phyloP scores from a whole-genome alignment of 331 rosid genomes.

The Rosa hybrid region DNA sequence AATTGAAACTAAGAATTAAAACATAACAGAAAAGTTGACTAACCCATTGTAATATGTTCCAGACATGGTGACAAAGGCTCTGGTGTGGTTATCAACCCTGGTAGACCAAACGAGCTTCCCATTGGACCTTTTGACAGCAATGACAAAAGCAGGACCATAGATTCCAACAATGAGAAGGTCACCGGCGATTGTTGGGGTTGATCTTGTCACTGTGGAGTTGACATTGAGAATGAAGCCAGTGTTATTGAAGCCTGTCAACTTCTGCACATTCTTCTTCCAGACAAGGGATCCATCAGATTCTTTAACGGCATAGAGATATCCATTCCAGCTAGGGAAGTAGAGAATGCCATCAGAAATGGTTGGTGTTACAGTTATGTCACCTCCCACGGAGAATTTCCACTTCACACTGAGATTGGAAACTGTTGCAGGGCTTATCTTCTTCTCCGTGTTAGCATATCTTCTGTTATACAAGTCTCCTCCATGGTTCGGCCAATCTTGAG shows the following conservation, averaged over 20 bases:
- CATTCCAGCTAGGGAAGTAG: slow-evolving; percentile 73
- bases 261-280: slow-evolving; percentile 51
- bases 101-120: slow-evolving; percentile 57
- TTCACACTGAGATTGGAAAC: slow-evolving; percentile 40
- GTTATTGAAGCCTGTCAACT: slow-evolving; percentile 41
- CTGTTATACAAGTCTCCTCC: slow-evolving; percentile 65
- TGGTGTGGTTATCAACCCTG: slow-evolving; percentile 32
- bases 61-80: slow-evolving; percentile 52
- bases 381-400: slow-evolving; percentile 57
- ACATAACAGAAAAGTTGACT: neutral
- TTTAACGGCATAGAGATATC: slow-evolving; percentile 53
- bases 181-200: slow-evolving; percentile 48
- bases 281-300: slow-evolving; percentile 46
- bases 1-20: neutral
- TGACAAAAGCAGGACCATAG: slow-evolving; percentile 57
- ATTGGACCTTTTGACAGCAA: slow-evolving; percentile 47
- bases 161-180: slow-evolving; percentile 45
- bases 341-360: slow-evolving; percentile 39
- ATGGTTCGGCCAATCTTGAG: slow-evolving; percentile 56
- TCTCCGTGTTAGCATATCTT: slow-evolving; percentile 55
- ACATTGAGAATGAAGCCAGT: slow-evolving; percentile 36
- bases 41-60: slow-evolving; percentile 65
- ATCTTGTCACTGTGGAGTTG: slow-evolving; percentile 47
- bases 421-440: slow-evolving; percentile 44
- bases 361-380: slow-evolving; percentile 57